These are phyloP conservation scores for Colletotrichum filicis DNA, from an alignment of 2,329 filamentous ascomycete species.

Conservation along the genomic window DNA sequence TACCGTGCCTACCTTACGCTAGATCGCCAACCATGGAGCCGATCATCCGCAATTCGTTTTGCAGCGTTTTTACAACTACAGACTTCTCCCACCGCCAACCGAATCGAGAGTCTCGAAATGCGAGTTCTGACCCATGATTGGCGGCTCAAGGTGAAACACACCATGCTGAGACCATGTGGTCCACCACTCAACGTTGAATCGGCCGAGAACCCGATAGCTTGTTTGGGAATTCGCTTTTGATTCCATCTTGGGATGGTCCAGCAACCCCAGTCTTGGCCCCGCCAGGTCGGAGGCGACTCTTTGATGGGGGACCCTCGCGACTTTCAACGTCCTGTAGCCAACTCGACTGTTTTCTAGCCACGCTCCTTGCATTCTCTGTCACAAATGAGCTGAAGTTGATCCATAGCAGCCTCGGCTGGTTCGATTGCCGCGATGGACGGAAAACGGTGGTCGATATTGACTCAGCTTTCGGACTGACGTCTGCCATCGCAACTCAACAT, in stretches of 20 bases:
- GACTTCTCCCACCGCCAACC: not conserved
- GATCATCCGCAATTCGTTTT: not conserved
- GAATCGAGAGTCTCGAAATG: not conserved
- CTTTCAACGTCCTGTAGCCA: not conserved
- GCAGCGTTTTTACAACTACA: not conserved
- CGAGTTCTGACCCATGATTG: slow-evolving; percentile 1
- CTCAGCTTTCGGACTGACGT: not conserved
- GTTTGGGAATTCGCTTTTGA: slow-evolving; percentile 14
- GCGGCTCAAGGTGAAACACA: slow-evolving; percentile 17
- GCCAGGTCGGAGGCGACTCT: not conserved
- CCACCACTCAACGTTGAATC: not conserved
- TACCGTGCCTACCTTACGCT: not conserved
- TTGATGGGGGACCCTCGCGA: not conserved
- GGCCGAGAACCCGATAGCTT: slow-evolving; percentile 4
- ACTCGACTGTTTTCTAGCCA: not conserved
- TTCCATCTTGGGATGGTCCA: slow-evolving; percentile 12
- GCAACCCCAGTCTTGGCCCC: not conserved
- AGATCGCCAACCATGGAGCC: not conserved
- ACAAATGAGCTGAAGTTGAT: slow-evolving; percentile 1
- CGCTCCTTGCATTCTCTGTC: not conserved
- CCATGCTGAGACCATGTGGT: not conserved
- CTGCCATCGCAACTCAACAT: slow-evolving; percentile 27
- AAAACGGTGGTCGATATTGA: not conserved
- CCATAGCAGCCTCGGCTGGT: not conserved
- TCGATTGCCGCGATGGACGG: not conserved